Conservation (phyloP, 768 basidiomycete species). For the Boletus pseudo-olivaceus region DNA sequence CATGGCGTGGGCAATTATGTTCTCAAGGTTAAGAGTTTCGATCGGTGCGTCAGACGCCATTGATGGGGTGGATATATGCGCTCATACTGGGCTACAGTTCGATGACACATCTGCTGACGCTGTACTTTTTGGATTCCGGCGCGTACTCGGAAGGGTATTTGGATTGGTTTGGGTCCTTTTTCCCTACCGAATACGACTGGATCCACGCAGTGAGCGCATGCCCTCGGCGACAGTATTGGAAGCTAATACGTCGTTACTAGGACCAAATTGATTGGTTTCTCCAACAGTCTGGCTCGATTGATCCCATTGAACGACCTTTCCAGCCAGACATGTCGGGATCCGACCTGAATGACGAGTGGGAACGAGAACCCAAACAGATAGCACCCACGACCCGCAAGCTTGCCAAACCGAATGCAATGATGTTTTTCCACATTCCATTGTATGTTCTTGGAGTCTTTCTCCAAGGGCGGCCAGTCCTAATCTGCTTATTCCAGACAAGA, state of each 20-base stretch:
- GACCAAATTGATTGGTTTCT: slow-evolving; percentile 91
- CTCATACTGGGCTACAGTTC: slow-evolving; percentile 48
- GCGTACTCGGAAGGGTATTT: slow-evolving; percentile 60
- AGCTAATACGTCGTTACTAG: slow-evolving; percentile 16
- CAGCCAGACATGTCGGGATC: slow-evolving; percentile 59
- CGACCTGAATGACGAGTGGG: slow-evolving; percentile 54
- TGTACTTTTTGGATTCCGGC: slow-evolving; percentile 92
- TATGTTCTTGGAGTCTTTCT: slow-evolving; percentile 33
- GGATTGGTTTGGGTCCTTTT: slow-evolving; percentile 57
- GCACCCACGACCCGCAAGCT: slow-evolving; percentile 52
- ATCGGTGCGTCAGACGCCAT: slow-evolving; percentile 56
- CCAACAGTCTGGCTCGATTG: slow-evolving; percentile 72
- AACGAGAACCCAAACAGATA: slow-evolving; percentile 57
- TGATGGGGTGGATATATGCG: not conserved
- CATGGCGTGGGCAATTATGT: slow-evolving; percentile 93
- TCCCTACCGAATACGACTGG: slow-evolving; percentile 81
- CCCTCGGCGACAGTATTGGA: not conserved
- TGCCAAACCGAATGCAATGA: slow-evolving; percentile 92
- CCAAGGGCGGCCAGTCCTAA: not conserved
- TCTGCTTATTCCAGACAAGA: slow-evolving; percentile 51
- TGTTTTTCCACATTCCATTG: slow-evolving; percentile 99
- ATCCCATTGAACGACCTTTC: slow-evolving; percentile 80
- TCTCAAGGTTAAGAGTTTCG: slow-evolving; percentile 78
- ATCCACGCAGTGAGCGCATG: slow-evolving; percentile 55
- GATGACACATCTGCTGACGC: slow-evolving; percentile 80